A percentile compares a stretch with the other conserved stretches of the same genome.
Evolutionary conservation across 2,329 filamentous ascomycete species (phyloP).

Genomic region (Nigrospora oryzae): DNA sequence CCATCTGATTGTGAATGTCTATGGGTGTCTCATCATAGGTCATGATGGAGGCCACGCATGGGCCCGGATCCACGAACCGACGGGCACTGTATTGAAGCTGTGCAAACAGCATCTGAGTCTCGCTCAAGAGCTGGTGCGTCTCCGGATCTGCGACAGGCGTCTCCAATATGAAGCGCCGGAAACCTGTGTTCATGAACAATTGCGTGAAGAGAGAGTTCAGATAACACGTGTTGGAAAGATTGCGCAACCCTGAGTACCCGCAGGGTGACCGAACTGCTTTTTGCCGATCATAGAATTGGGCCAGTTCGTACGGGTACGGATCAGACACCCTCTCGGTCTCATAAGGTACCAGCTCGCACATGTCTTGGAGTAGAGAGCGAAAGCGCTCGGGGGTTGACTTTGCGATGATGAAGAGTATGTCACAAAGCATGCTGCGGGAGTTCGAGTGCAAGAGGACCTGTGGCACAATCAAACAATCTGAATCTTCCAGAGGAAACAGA

Average conservation of each 20-base stretch:
- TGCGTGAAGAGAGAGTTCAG: conserved; percentile 92
- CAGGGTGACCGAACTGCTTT: conserved; percentile 65
- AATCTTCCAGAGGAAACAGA: conserved; percentile 51
- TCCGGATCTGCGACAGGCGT: conserved; percentile 46
- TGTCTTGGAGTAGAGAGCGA: conserved; percentile 37
- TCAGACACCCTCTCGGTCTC: conserved; percentile 32
- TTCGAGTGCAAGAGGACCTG: conserved; percentile 39
- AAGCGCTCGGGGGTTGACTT: conserved; percentile 42
- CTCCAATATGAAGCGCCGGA: conserved; percentile 74
- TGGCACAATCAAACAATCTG: conserved; percentile 21
- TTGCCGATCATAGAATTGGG: conserved; percentile 53
- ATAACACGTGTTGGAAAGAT: conserved; percentile 94
- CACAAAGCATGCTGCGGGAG: conserved; percentile 52
- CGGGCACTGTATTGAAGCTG: conserved; percentile 76
- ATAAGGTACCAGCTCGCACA: conserved; percentile 42
- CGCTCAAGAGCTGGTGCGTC: conserved; percentile 60
- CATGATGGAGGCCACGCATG: conserved; percentile 66
- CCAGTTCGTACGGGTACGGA: conserved; percentile 54
- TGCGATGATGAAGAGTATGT: conserved; percentile 48
- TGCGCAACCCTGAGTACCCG: conserved; percentile 83
- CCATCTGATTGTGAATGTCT: conserved; percentile 88
- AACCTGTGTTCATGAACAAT: conserved; percentile 88
- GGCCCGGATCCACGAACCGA: conserved; percentile 64
- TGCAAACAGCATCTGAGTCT: conserved; percentile 76
- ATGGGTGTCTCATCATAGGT: conserved; percentile 78